Evolutionary conservation across 2,329 filamentous ascomycete genomes (phyloP).

Genomic region (Alternaria alternata): DNA sequence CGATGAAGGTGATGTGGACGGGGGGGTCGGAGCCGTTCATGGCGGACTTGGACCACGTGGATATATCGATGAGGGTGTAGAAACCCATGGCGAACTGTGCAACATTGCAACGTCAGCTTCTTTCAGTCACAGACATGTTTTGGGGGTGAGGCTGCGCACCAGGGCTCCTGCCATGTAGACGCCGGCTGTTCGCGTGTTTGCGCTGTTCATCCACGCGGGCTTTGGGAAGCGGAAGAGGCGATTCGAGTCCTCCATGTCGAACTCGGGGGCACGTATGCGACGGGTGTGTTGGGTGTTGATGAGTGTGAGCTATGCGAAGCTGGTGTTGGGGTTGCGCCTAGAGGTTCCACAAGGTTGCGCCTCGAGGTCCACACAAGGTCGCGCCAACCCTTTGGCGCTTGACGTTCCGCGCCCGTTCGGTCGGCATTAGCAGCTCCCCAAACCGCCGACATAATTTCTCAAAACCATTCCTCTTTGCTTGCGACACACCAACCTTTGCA

Average conservation of each 20-base stretch:
- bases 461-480: conserved; percentile 37
- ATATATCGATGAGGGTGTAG: conserved; percentile 73
- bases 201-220: conserved; percentile 72
- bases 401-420: conserved; percentile 14
- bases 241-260: conserved; percentile 57
- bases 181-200: conserved; percentile 68
- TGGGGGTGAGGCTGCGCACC: conserved; percentile 54
- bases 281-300: conserved; percentile 1
- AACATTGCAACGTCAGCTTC: too few relatives aligned
- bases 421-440: conserved; percentile 7
- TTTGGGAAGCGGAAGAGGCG: conserved; percentile 73
- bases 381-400: conserved; percentile 17
- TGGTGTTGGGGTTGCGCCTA: conserved; percentile 24
- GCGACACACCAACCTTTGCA: background rate
- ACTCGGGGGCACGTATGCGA: conserved; percentile 5
- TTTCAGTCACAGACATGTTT: background rate
- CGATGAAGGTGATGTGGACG: conserved; percentile 73
- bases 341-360: too few relatives aligned
- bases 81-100: conserved; percentile 72
- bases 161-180: conserved; percentile 72
- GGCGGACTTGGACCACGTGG: conserved; percentile 68
- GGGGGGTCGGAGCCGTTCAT: conserved; percentile 64
- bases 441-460: conserved; percentile 23
- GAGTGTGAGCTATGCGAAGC: conserved; percentile 20
- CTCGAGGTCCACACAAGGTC: background rate